Evolutionary conservation across 2,329 filamentous ascomycete species (phyloP), one percentile per base, ranked within the genome.

Genomic region (Cytospora piceicola): DNA sequence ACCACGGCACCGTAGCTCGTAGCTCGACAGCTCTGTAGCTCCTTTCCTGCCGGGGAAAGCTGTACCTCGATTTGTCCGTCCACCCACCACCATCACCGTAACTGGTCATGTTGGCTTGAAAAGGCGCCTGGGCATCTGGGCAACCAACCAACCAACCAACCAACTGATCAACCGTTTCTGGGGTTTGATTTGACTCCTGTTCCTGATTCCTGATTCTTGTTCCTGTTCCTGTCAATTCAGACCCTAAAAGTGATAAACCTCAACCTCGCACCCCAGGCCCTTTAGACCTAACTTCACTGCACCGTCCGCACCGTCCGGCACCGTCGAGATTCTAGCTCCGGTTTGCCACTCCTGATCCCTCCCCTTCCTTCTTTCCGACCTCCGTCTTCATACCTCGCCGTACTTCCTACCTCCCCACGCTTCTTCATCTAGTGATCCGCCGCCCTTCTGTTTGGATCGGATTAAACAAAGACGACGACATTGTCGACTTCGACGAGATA

Each of bases 271-370:
- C 4, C 11, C 36, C 49, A 39, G 32, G 29, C 32, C 15, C 34
- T 39, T 14, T 46, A 36, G 22, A n/a, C n/a, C n/a, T n/a, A n/a
- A 15, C 61, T 63, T 32, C 24, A 24, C 20, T 27, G 15, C 54
- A n/a, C 39, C 29, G 32, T 58, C 65, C 29, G 42, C 52, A n/a
- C 61, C 27, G 61, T 29, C 62, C 39, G 64, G 34, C 54, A 64
- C 65, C 65, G 65, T 67, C 61, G 65, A 67, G 65, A 58, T 42
- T 55, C 49, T 59, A 12, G 34, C 62, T 62, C 58, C 65, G 65
- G 62, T 42, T 52, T 58, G 54, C 57, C 53, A 49, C 58, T 60
- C 34, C 29, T 24, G 14, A 49, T 22, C 53, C 30, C 42, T 62
- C 34, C n/a, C n/a, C 52, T 29, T 29, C 39, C 51, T 22, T 52